Percentiles rank a stretch among this genome's conserved stretches.
phyloP scores from a whole-genome alignment of 306 rosid species.

The Corylus americana region DNA sequence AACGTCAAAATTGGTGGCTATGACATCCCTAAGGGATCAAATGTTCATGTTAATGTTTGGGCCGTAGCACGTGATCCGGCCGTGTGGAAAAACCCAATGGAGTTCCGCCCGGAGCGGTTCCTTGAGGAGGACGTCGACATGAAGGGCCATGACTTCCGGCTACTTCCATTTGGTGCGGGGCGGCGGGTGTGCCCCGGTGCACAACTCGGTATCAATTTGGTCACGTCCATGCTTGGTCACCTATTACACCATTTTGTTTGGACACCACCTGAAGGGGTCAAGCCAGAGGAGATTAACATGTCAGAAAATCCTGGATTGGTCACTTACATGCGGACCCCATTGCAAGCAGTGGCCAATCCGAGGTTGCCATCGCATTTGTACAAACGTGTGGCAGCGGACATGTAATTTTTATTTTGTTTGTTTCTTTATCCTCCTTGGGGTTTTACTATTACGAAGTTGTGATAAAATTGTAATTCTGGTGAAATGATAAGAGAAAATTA shows the following conservation, averaged over 20 bases:
- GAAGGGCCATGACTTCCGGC: slow-evolving; percentile 83
- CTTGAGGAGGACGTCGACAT: slow-evolving; percentile 88
- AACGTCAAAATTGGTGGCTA: slow-evolving; percentile 80
- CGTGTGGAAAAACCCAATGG: slow-evolving; percentile 62
- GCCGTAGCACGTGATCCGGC: slow-evolving; percentile 79
- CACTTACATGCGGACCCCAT: slow-evolving; percentile 71
- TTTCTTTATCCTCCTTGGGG: neutral
- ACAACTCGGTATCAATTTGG: slow-evolving; percentile 80
- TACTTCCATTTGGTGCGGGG: slow-evolving; percentile 85
- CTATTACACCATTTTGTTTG: slow-evolving; percentile 79
- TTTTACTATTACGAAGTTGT: no score
- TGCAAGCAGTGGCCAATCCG: slow-evolving; percentile 65
- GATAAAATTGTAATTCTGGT: no score
- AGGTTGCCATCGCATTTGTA: slow-evolving; percentile 70
- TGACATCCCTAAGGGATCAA: slow-evolving; percentile 81
- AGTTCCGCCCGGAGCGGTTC: slow-evolving; percentile 80
- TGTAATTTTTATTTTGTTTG: slow-evolving; percentile 29
- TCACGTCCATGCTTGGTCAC: slow-evolving; percentile 84
- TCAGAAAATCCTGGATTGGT: slow-evolving; percentile 79
- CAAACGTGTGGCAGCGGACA: slow-evolving; percentile 56
- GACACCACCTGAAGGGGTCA: slow-evolving; percentile 51
- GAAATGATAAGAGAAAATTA: no score
- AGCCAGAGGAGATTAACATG: slow-evolving; percentile 73
- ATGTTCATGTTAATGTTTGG: slow-evolving; percentile 89
- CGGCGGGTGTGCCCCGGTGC: slow-evolving; percentile 89